These are phyloP conservation scores for Alternaria arborescens DNA, from an alignment of 2,329 filamentous ascomycete species.

Conservation along the genomic window DNA sequence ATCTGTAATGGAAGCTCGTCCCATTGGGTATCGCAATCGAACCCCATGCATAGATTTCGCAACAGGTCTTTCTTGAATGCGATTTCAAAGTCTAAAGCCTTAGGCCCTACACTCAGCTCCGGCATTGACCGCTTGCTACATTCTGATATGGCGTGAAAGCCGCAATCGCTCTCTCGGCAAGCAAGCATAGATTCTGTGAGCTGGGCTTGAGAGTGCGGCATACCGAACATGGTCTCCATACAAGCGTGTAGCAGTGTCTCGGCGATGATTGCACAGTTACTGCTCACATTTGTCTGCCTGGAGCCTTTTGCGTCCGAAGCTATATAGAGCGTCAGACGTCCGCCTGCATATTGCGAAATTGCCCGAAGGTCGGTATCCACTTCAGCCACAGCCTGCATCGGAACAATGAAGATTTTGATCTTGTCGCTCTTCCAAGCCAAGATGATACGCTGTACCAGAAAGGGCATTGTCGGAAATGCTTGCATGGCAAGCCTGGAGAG, in stretches of 20 bases:
- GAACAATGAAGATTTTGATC: conserved; percentile 47
- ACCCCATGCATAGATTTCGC: conserved; percentile 58
- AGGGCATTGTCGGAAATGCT: conserved; percentile 57
- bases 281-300: conserved; percentile 43
- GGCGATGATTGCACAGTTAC: conserved; percentile 45
- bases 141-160: conserved; percentile 42
- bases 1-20: conserved; percentile 59
- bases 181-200: conserved; percentile 46
- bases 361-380: conserved; percentile 48
- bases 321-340: conserved; percentile 41
- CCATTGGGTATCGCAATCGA: conserved; percentile 62
- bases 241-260: conserved; percentile 49
- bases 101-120: conserved; percentile 26
- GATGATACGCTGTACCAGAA: conserved; percentile 41
- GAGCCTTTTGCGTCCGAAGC: conserved; percentile 42
- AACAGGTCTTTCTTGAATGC: conserved; percentile 56
- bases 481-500: conserved; percentile 48
- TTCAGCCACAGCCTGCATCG: conserved; percentile 42
- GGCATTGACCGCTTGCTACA: conserved; percentile 46
- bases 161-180: conserved; percentile 28
- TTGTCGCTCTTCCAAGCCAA: conserved; percentile 44
- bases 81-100: conserved; percentile 32
- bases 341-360: conserved; percentile 46
- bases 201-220: conserved; percentile 44
- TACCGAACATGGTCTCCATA: conserved; percentile 45